A percentile compares a stretch with the other conserved stretches of the same genome.
Conservation (phyloP, 1,284 basidiomycete species). For the Malassezia globosa region DNA sequence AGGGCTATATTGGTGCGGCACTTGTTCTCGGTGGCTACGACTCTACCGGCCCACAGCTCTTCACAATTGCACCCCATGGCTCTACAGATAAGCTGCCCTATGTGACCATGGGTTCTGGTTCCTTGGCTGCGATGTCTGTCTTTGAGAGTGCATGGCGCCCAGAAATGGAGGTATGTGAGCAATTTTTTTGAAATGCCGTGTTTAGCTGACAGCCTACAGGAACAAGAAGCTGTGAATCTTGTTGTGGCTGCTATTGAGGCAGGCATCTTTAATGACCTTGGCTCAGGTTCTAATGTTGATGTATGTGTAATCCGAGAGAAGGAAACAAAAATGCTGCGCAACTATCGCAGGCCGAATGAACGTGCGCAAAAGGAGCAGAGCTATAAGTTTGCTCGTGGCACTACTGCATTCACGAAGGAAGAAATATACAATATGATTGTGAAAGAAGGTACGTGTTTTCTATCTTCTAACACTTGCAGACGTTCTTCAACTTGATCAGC, state of each 20-base stretch:
- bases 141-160: conserved; percentile 82
- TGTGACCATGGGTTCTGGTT: conserved; percentile 96
- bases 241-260: conserved; percentile 79
- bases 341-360: conserved; percentile 42
- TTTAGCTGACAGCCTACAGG: conserved; percentile 50
- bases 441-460: conserved; percentile 55
- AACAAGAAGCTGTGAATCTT: conserved; percentile 68
- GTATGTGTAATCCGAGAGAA: conserved; percentile 67
- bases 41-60: conserved; percentile 79
- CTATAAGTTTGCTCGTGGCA: conserved; percentile 59
- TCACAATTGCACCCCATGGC: conserved; percentile 92
- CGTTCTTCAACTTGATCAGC: conserved; percentile 1
- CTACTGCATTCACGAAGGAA: conserved; percentile 53
- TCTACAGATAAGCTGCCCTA: conserved; percentile 98
- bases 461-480: not conserved
- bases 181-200: not conserved
- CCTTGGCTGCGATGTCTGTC: conserved; percentile 92
- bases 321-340: conserved; percentile 38
- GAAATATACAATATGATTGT: conserved; percentile 40
- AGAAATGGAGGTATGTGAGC: conserved; percentile 55
- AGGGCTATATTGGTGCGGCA: conserved; percentile 87
- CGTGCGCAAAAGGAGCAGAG: conserved; percentile 39
- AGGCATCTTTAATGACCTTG: conserved; percentile 98
- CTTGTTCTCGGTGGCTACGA: conserved; percentile 96
- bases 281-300: conserved; percentile 93